Evolutionary conservation across 495 filamentous ascomycete species (phyloP).

Genomic region (Hyaloscypha variabilis): DNA sequence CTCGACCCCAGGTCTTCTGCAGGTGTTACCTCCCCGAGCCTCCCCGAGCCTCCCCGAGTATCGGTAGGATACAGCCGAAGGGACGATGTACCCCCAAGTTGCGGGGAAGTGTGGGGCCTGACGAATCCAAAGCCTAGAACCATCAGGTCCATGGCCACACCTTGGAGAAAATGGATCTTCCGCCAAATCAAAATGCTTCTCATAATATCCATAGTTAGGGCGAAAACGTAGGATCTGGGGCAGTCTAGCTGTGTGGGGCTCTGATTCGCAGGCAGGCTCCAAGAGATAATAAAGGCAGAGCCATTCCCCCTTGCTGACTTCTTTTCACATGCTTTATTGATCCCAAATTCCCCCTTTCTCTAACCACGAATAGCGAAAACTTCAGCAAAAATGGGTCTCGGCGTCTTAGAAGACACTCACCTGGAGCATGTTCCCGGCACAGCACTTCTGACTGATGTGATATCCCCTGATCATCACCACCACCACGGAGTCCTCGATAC

Average conservation of each 20-base stretch:
- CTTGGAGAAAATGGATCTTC: neutral
- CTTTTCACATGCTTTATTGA: no score
- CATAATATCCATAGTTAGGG: neutral
- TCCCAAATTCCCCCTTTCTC: neutral
- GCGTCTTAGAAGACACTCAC: slow-evolving; percentile 10
- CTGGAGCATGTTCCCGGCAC: slow-evolving; percentile 14
- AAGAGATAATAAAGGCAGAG: neutral
- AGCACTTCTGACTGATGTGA: slow-evolving; percentile 5
- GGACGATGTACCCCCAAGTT: neutral
- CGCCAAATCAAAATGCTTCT: neutral
- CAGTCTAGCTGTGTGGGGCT: neutral
- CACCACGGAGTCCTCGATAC: slow-evolving; percentile 13
- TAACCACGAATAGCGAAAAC: neutral
- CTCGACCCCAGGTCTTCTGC: neutral
- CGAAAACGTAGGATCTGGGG: neutral
- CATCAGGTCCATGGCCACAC: neutral
- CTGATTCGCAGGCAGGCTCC: neutral
- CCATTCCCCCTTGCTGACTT: neutral
- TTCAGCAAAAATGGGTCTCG: slow-evolving; percentile 9
- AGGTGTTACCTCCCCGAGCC: no score
- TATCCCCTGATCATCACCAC: slow-evolving; percentile 2
- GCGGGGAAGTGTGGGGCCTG: slow-evolving; percentile 4
- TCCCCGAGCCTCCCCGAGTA: neutral
- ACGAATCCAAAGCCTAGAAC: neutral
- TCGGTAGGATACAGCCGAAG: neutral